Evolutionary conservation across 768 basidiomycete species (phyloP).

Genomic region (Termitomyces sp.): DNA sequence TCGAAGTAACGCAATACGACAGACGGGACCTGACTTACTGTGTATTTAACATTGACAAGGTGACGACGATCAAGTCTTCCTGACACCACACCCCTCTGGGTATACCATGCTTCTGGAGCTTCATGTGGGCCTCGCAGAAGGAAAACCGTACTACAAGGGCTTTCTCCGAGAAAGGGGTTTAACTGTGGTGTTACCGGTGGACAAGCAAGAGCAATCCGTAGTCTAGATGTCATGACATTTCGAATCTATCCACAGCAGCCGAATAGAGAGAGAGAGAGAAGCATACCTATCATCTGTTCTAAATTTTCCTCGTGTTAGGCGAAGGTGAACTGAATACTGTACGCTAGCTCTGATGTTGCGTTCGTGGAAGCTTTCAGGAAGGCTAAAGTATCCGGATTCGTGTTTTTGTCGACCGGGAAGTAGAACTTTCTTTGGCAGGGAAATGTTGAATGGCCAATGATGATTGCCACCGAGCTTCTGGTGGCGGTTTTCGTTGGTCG

Average conservation of each 20-base stretch:
- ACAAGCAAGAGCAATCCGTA: constrained; percentile 25
- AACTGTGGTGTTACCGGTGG: constrained; percentile 28
- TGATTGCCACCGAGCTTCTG: constrained; percentile 29
- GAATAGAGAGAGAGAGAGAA: not conserved
- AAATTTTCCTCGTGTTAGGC: constrained; percentile 26
- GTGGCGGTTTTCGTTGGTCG: constrained; percentile 12
- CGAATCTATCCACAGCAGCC: not conserved
- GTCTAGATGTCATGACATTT: constrained; percentile 14
- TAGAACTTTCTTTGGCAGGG: constrained; percentile 33
- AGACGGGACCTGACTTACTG: constrained; percentile 20
- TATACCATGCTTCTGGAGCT: constrained; percentile 37
- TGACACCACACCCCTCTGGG: constrained; percentile 19
- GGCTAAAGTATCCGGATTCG: constrained; percentile 20
- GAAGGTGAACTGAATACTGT: constrained; percentile 28
- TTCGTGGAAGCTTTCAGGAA: constrained; percentile 35
- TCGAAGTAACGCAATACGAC: not conserved
- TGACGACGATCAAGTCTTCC: constrained; percentile 26
- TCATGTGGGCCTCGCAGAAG: constrained; percentile 27
- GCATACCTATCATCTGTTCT: constrained; percentile 28
- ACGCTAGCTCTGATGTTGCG: constrained; percentile 30
- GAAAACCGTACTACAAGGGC: constrained; percentile 29
- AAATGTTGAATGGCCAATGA: constrained; percentile 31
- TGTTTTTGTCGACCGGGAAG: constrained; percentile 13
- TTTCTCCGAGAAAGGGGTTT: constrained; percentile 26
- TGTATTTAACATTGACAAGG: constrained; percentile 24